These are phyloP conservation scores for Cicer yamashitae DNA, from an alignment of 306 rosid genomes.

Conservation along the genomic window DNA sequence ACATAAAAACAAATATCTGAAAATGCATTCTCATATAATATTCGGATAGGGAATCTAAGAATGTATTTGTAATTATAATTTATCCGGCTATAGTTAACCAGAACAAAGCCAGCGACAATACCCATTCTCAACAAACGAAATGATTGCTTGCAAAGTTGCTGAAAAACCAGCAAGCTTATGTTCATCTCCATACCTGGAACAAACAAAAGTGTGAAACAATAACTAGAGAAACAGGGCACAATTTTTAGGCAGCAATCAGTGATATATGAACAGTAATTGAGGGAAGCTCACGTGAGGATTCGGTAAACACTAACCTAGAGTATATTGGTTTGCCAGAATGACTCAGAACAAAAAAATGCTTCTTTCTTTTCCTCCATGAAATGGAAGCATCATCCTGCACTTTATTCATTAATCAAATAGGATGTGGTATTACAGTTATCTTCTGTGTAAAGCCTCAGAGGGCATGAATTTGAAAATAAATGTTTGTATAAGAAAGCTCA, in stretches of 20 bases:
- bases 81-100: conserved; percentile 35
- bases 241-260: conserved; percentile 12
- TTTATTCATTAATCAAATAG: conserved; percentile 64
- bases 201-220: conserved; percentile 43
- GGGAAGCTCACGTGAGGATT: conserved; percentile 28
- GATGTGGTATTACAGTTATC: conserved; percentile 45
- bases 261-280: conserved; percentile 20
- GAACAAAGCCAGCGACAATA: conserved; percentile 47
- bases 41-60: conserved; percentile 20
- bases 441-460: conserved; percentile 13
- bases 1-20: conserved; percentile 34
- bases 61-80: neutral
- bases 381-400: conserved; percentile 95
- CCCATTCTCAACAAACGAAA: conserved; percentile 96
- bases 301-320: conserved; percentile 70
- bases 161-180: conserved; percentile 98
- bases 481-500: neutral
- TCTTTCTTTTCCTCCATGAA: conserved; percentile 97
- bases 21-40: conserved; percentile 31
- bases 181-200: conserved; percentile 85
- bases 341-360: conserved; percentile 84
- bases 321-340: conserved; percentile 95
- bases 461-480: conserved; percentile 30
- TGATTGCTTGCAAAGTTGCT: conserved; percentile 95
- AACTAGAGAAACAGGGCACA: conserved; percentile 32